phyloP scores from a whole-genome alignment of 176 grass and related monocot species.

The Oryza rufipogon region DNA sequence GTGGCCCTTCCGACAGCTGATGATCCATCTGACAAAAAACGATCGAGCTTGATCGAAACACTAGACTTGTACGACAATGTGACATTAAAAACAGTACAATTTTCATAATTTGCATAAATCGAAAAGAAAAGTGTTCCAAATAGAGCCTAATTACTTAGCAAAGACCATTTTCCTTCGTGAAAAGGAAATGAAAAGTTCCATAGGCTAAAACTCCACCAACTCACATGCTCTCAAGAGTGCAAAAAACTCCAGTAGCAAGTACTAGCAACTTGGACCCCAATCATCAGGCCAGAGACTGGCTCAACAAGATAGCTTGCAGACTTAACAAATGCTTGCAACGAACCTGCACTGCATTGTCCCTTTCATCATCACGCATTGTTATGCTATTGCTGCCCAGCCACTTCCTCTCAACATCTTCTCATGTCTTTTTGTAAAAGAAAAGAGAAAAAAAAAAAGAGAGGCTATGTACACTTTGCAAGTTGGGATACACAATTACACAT shows the following conservation, averaged over 20 bases:
- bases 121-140: not conserved
- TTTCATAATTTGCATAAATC: not conserved
- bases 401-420: not conserved
- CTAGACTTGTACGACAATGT: not conserved
- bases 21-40: not conserved
- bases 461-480: no score
- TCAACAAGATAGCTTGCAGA: not conserved
- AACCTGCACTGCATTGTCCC: not conserved
- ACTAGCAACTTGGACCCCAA: not conserved
- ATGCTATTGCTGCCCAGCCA: not conserved
- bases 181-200: not conserved
- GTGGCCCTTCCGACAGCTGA: not conserved
- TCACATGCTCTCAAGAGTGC: not conserved
- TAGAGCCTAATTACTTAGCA: not conserved
- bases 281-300: not conserved
- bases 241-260: not conserved
- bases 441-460: no score
- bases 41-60: not conserved
- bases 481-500: not conserved
- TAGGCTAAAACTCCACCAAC: not conserved
- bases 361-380: slow-evolving; percentile 11
- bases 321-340: slow-evolving; percentile 1
- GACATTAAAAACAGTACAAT: not conserved
- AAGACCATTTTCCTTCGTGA: not conserved
- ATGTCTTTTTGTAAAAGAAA: not conserved